A percentile compares a stretch with the other conserved stretches of the same genome.
phyloP scores from a whole-genome alignment of 192 early-diverging fungal genomes.

The Podila epigama region DNA sequence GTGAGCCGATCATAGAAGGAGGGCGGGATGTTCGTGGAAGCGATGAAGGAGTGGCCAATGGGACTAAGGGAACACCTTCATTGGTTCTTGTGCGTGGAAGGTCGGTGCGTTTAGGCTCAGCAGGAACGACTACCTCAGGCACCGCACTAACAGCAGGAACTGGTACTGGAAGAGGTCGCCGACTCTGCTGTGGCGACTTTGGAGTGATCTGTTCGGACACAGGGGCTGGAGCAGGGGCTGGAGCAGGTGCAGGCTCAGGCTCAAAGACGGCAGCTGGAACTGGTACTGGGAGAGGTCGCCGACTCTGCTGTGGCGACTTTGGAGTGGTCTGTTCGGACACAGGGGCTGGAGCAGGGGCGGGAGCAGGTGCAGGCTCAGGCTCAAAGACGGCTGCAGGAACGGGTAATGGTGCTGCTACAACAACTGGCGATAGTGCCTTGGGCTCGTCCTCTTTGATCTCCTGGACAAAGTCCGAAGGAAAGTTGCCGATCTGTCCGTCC shows the following conservation, averaged over 20 bases:
- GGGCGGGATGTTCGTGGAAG: slow-evolving; percentile 33
- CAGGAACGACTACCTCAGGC: slow-evolving; percentile 7
- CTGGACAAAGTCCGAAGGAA: slow-evolving; percentile 63
- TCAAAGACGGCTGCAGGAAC: slow-evolving; percentile 1
- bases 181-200: slow-evolving; percentile 22
- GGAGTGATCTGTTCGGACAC: slow-evolving; percentile 13
- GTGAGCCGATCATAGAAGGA: slow-evolving; percentile 39
- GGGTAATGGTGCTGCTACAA: slow-evolving; percentile 4
- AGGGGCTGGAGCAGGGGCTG: slow-evolving; percentile 3
- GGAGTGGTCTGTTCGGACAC: slow-evolving; percentile 15
- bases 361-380: slow-evolving; percentile 1
- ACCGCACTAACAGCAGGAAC: slow-evolving; percentile 21
- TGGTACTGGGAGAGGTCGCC: slow-evolving; percentile 17
- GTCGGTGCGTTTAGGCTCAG: slow-evolving; percentile 6
- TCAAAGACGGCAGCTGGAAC: slow-evolving; percentile 11
- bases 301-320: slow-evolving; percentile 22
- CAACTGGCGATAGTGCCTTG: slow-evolving; percentile 10
- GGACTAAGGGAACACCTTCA: slow-evolving; percentile 13
- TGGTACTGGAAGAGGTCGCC: slow-evolving; percentile 16
- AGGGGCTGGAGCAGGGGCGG: background rate
- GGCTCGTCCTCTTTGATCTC: slow-evolving; percentile 55
- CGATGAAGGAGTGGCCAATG: slow-evolving; percentile 26
- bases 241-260: background rate
- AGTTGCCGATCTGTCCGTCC: slow-evolving; percentile 58
- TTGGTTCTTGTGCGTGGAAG: slow-evolving; percentile 14